Conservation (phyloP, 306 rosid genomes). For the Neltuma alba region DNA sequence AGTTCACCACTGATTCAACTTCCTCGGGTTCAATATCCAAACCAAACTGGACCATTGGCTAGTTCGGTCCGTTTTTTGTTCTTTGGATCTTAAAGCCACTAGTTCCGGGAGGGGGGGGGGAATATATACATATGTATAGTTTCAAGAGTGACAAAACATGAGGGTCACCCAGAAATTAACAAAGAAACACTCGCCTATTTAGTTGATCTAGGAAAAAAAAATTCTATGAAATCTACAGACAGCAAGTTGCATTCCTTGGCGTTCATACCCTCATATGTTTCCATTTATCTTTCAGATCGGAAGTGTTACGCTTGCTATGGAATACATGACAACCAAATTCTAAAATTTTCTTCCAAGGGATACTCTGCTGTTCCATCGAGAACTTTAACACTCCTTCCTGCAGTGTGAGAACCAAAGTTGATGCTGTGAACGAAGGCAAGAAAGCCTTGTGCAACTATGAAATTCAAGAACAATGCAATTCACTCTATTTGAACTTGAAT, state of each 20-base stretch:
- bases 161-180: background rate
- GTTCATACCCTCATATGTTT: constrained; percentile 39
- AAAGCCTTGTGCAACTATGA: constrained; percentile 4
- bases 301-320: constrained; percentile 42
- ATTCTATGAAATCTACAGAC: background rate
- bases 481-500: no score
- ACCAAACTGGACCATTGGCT: no score
- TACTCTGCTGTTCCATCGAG: constrained; percentile 30
- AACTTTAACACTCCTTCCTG: constrained; percentile 71
- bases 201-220: background rate
- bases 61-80: no score
- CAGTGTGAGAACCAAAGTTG: constrained; percentile 26
- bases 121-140: background rate
- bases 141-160: constrained; percentile 17
- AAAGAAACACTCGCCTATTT: background rate
- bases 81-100: no score
- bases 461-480: background rate
- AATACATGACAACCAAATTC: constrained; percentile 42
- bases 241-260: constrained; percentile 39
- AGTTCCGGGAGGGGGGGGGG: no score
- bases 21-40: no score
- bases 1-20: no score
- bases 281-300: constrained; percentile 80
- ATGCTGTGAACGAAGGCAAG: constrained; percentile 1
- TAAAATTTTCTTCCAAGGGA: constrained; percentile 51